Evolutionary conservation across 352 stramenopile species (phyloP).

Genomic region (Pythium guiyangense): DNA sequence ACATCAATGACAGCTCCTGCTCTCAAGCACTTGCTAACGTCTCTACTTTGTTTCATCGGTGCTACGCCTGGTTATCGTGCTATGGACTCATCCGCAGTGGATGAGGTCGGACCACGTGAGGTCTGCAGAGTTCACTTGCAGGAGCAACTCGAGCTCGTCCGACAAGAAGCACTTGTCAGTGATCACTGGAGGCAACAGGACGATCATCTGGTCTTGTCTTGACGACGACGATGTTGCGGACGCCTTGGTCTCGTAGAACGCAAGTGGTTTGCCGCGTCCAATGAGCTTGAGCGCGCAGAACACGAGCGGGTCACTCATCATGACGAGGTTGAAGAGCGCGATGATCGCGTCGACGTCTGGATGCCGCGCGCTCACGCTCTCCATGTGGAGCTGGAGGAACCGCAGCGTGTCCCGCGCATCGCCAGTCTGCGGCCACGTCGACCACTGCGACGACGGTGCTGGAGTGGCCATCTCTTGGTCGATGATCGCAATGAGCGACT

Average conservation of each 20-base stretch:
- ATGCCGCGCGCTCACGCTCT: too few relatives aligned
- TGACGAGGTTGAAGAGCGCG: constrained; percentile 32
- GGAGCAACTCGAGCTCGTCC: not conserved
- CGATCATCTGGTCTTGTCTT: not conserved
- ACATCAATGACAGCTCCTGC: too few relatives aligned
- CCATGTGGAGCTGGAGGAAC: too few relatives aligned
- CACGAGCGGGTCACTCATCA: constrained; percentile 38
- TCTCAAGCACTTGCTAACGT: too few relatives aligned
- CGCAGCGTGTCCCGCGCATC: too few relatives aligned
- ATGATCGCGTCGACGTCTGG: constrained; percentile 7
- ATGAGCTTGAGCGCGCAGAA: constrained; percentile 14
- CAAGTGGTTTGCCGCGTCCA: not conserved
- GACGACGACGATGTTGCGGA: not conserved
- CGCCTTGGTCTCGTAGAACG: not conserved
- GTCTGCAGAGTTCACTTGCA: not conserved
- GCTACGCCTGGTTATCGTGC: too few relatives aligned
- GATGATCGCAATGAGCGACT: not conserved
- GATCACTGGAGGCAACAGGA: not conserved
- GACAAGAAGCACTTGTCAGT: not conserved
- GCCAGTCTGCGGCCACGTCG: constrained; percentile 3
- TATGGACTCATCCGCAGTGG: constrained; percentile 3
- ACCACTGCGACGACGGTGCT: not conserved
- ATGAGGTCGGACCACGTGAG: constrained; percentile 3
- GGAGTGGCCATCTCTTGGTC: too few relatives aligned
- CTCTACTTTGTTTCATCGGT: too few relatives aligned